Conservation (phyloP, 2,329 filamentous ascomycete genomes). For the Fusarium decemcellulare region DNA sequence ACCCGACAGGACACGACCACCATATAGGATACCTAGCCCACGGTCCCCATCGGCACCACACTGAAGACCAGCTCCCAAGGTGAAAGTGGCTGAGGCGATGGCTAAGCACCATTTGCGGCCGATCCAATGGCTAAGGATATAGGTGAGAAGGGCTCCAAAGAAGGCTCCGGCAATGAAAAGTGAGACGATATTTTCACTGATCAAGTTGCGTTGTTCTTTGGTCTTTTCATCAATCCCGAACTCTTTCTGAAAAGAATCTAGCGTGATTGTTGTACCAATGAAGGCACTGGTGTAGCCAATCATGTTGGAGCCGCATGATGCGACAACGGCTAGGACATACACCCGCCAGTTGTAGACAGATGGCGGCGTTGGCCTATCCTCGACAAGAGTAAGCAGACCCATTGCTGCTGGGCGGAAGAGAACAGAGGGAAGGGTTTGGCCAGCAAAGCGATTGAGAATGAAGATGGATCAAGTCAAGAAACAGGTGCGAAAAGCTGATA, state of each 20-base stretch:
- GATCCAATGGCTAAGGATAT: conserved; percentile 49
- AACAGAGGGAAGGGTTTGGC: background rate
- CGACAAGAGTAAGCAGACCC: conserved; percentile 51
- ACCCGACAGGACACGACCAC: conserved; percentile 65
- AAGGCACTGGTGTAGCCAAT: conserved; percentile 68
- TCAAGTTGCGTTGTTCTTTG: conserved; percentile 59
- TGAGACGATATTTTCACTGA: conserved; percentile 76
- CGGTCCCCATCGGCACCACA: conserved; percentile 67
- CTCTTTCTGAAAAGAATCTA: conserved; percentile 72
- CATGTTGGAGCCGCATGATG: conserved; percentile 58
- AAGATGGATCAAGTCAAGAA: background rate
- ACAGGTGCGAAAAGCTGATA: background rate
- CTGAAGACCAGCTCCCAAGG: conserved; percentile 67
- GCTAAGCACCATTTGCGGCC: conserved; percentile 52
- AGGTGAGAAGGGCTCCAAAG: conserved; percentile 75
- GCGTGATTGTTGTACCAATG: conserved; percentile 75
- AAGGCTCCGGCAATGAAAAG: conserved; percentile 79
- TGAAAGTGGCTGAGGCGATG: conserved; percentile 50
- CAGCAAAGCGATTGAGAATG: background rate
- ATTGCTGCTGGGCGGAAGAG: conserved; percentile 20
- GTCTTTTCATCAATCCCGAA: conserved; percentile 68
- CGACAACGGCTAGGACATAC: conserved; percentile 52
- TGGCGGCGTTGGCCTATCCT: conserved; percentile 54
- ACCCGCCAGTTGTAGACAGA: conserved; percentile 55
- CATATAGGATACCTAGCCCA: conserved; percentile 62